Evolutionary conservation across 192 early-diverging fungal genomes (phyloP).

Genomic region (Entrophospora sp.): DNA sequence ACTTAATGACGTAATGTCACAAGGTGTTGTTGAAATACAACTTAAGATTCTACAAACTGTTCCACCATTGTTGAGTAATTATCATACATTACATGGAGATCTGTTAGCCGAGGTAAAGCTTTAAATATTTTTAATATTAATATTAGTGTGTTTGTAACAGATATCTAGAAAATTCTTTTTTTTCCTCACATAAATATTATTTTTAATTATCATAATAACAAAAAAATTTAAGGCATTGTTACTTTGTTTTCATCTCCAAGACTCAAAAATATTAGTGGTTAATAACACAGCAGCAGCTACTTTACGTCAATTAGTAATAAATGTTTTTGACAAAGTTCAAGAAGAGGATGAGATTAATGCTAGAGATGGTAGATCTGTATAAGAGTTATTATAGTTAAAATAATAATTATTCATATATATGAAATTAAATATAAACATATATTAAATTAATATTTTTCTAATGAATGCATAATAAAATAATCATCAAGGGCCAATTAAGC

Average conservation of each 20-base stretch:
- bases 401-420: neutral
- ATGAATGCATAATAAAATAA: too few relatives aligned
- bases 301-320: constrained; percentile 72
- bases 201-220: too few relatives aligned
- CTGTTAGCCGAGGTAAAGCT: constrained; percentile 64
- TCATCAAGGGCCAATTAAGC: constrained; percentile 12
- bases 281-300: constrained; percentile 84
- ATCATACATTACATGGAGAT: constrained; percentile 67
- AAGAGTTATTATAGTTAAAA: neutral
- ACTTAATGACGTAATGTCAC: constrained; percentile 57
- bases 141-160: neutral
- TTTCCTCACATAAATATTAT: neutral
- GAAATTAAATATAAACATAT: neutral
- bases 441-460: too few relatives aligned
- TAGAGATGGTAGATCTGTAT: constrained; percentile 20
- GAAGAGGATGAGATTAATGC: constrained; percentile 43
- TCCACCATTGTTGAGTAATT: constrained; percentile 78
- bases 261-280: constrained; percentile 71
- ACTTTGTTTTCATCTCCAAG: constrained; percentile 77
- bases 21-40: constrained; percentile 80
- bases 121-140: too few relatives aligned
- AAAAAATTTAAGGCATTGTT: constrained; percentile 54
- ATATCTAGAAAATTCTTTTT: neutral
- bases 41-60: constrained; percentile 90
- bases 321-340: constrained; percentile 75